Evolutionary conservation across 139 green algal species (phyloP).

Genomic region (Haematococcus sp.): DNA sequence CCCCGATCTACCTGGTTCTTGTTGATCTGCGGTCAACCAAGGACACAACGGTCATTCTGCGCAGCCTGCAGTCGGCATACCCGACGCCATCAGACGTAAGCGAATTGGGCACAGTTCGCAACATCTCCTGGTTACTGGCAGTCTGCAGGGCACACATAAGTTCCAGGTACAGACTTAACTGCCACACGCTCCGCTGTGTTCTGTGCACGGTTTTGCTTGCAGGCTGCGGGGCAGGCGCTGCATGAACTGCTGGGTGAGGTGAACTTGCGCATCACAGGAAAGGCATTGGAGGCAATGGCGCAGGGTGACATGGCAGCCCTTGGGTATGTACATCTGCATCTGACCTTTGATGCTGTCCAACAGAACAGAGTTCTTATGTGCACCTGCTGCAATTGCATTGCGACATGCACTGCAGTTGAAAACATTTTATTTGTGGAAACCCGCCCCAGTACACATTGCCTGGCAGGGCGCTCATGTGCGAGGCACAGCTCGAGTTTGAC

Average conservation of each 20-base stretch:
- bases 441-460: not conserved
- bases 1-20: constrained; percentile 47
- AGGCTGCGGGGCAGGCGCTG: constrained; percentile 29
- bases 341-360: too few species aligned
- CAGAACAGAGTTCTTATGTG: too few species aligned
- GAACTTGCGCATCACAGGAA: constrained; percentile 31
- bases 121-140: not conserved
- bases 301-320: constrained; percentile 36
- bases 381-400: too few species aligned
- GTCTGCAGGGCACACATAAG: too few species aligned
- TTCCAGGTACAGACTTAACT: too few species aligned
- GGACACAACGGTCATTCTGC: constrained; percentile 69
- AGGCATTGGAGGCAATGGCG: constrained; percentile 45
- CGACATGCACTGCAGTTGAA: too few species aligned
- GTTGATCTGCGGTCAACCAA: constrained; percentile 57
- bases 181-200: too few species aligned
- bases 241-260: constrained; percentile 56
- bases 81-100: constrained; percentile 23
- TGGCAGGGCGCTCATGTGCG: constrained; percentile 44
- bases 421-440: too few species aligned
- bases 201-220: not conserved
- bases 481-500: constrained; percentile 65
- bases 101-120: not conserved
- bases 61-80: constrained; percentile 58
- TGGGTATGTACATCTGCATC: constrained; percentile 17